A percentile compares a stretch with the other conserved stretches of the same genome.
Evolutionary conservation across 2,329 filamentous ascomycete species (phyloP).

Genomic region (Venturia aucupariae): DNA sequence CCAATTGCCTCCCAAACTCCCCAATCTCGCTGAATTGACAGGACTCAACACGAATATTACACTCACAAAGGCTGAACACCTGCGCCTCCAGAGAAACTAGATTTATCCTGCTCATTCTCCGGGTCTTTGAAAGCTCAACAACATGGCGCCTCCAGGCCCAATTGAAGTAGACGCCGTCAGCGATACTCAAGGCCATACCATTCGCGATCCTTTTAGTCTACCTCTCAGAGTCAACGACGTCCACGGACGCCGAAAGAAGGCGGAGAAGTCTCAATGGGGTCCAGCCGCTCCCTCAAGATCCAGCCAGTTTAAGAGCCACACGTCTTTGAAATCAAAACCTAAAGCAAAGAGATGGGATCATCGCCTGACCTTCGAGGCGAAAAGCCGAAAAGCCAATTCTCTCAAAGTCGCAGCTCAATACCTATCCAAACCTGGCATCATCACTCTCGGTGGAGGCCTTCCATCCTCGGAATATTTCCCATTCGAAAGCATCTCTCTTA

Average conservation of each 20-base stretch:
- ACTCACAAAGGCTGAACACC: background rate
- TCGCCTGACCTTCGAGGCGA: slow-evolving; percentile 40
- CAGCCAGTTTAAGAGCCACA: slow-evolving; percentile 72
- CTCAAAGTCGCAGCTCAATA: slow-evolving; percentile 74
- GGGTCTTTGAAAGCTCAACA: background rate
- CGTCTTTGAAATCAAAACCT: slow-evolving; percentile 52
- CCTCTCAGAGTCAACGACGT: slow-evolving; percentile 51
- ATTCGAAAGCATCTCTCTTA: slow-evolving; percentile 68
- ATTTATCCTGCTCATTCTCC: background rate
- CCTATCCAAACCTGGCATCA: slow-evolving; percentile 71
- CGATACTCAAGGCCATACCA: slow-evolving; percentile 37
- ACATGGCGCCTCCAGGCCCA: slow-evolving; percentile 18
- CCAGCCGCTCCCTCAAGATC: slow-evolving; percentile 69
- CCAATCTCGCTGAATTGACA: background rate
- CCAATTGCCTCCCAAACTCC: background rate
- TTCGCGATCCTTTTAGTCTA: slow-evolving; percentile 45
- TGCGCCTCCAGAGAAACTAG: background rate
- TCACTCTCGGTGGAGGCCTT: slow-evolving; percentile 86
- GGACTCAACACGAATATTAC: background rate
- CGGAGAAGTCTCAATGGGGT: slow-evolving; percentile 62
- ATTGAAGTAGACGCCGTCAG: slow-evolving; percentile 35
- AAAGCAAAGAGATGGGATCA: slow-evolving; percentile 74
- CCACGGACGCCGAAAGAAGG: slow-evolving; percentile 56
- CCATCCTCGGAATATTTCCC: slow-evolving; percentile 88
- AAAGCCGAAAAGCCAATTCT: slow-evolving; percentile 46